Percentiles rank a stretch among this genome's conserved stretches.
Conservation (phyloP, 2,329 filamentous ascomycete genomes). For the Ambrosiella xylebori region DNA sequence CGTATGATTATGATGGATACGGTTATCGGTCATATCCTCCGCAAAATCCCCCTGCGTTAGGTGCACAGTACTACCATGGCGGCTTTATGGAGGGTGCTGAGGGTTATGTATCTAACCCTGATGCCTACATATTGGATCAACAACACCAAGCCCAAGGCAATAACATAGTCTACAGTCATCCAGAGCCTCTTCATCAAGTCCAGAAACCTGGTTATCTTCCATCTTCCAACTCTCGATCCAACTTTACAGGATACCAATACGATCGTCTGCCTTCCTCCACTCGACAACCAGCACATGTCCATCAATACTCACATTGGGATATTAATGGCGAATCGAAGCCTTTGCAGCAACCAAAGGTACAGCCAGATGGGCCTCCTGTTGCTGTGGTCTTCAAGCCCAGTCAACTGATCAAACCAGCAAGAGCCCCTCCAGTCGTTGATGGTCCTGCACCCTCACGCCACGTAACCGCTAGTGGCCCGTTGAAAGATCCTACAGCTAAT, state of each 20-base stretch:
- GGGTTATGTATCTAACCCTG: background rate
- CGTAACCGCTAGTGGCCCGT: no score
- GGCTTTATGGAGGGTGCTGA: background rate
- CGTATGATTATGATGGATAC: background rate
- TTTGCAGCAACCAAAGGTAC: background rate
- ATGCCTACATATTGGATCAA: background rate
- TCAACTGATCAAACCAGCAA: background rate
- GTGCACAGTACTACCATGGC: background rate
- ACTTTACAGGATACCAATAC: background rate
- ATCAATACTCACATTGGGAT: background rate
- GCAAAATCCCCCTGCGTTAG: background rate
- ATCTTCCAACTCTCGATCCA: no score
- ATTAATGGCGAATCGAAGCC: background rate
- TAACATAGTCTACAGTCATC: no score
- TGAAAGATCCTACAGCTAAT: background rate
- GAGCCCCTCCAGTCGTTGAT: background rate
- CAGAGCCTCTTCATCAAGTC: no score
- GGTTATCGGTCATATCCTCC: background rate
- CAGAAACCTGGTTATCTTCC: no score
- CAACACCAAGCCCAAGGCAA: background rate
- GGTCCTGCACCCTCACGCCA: no score
- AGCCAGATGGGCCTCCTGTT: background rate
- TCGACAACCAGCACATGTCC: background rate
- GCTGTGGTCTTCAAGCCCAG: background rate
- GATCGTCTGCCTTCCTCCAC: background rate